phyloP scores from a whole-genome alignment of 2,329 filamentous ascomycete species.

The Botrytis squamosa region DNA sequence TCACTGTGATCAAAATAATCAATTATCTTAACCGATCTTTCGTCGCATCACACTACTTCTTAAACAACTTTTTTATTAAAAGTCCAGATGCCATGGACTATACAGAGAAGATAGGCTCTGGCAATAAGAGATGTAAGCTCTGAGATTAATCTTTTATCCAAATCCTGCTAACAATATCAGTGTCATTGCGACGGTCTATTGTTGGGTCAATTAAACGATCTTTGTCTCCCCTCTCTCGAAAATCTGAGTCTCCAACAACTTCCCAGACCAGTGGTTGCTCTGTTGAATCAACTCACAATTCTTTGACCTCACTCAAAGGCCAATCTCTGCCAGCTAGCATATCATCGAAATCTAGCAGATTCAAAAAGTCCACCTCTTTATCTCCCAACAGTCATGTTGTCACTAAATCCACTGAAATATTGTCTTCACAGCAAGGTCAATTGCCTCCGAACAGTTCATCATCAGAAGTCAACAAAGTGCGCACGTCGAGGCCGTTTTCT shows the following conservation, averaged over 20 bases:
- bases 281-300: not conserved
- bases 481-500: not conserved
- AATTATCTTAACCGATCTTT: not conserved
- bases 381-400: not conserved
- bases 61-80: not conserved
- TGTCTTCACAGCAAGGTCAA: not conserved
- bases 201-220: slow-evolving; percentile 18
- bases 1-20: not conserved
- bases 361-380: not conserved
- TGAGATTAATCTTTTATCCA: not conserved
- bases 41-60: not conserved
- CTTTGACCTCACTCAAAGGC: not conserved
- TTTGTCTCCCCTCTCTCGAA: slow-evolving; percentile 10
- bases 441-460: not conserved
- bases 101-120: not conserved
- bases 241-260: not conserved
- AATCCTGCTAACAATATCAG: slow-evolving; percentile 5
- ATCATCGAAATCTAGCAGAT: not conserved
- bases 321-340: not conserved
- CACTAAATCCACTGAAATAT: not conserved
- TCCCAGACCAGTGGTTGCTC: slow-evolving; percentile 7
- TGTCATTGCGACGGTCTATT: slow-evolving; percentile 16
- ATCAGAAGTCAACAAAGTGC: not conserved
- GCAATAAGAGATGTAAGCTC: slow-evolving; percentile 8
- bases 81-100: not conserved